These are phyloP conservation scores for Macrocystidia cucumis DNA, from an alignment of 1,284 basidiomycete genomes.

Conservation along the genomic window DNA sequence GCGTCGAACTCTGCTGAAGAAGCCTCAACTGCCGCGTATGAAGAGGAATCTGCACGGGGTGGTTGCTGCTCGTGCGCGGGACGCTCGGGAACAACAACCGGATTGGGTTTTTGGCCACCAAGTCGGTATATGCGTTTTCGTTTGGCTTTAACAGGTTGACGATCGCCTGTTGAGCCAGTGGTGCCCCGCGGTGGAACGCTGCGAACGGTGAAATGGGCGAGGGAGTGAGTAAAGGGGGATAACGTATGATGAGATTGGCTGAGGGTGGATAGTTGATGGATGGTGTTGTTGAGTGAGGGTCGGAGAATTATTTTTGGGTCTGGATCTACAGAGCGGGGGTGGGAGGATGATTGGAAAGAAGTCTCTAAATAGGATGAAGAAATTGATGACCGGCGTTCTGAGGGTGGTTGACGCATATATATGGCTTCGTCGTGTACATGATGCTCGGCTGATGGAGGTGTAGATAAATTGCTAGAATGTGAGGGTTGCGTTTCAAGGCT, in stretches of 20 bases:
- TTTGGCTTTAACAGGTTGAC: constrained; percentile 60
- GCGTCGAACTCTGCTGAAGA: constrained; percentile 62
- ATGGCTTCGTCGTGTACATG: constrained; percentile 13
- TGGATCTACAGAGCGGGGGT: constrained; percentile 11
- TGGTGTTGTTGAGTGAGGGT: constrained; percentile 58
- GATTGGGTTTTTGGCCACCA: constrained; percentile 33
- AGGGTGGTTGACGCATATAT: constrained; percentile 21
- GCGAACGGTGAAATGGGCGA: constrained; percentile 86
- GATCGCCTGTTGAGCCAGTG: constrained; percentile 24
- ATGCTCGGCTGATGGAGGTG: constrained; percentile 22
- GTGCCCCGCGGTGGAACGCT: constrained; percentile 60
- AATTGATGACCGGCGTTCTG: constrained; percentile 32
- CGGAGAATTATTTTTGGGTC: constrained; percentile 65
- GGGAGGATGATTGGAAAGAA: constrained; percentile 8
- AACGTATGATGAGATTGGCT: constrained; percentile 85
- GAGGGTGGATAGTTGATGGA: constrained; percentile 80
- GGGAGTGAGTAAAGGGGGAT: constrained; percentile 82
- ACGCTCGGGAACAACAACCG: too few relatives aligned
- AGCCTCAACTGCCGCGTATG: constrained; percentile 9
- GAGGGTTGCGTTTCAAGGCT: constrained; percentile 34
- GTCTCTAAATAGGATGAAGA: constrained; percentile 20
- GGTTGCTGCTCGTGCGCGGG: too few relatives aligned
- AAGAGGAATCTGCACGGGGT: constrained; percentile 5
- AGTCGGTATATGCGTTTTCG: constrained; percentile 72
- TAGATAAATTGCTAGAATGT: constrained; percentile 27